Conservation (phyloP, 1,284 basidiomycete genomes). For the Rhodotorula sp. region DNA sequence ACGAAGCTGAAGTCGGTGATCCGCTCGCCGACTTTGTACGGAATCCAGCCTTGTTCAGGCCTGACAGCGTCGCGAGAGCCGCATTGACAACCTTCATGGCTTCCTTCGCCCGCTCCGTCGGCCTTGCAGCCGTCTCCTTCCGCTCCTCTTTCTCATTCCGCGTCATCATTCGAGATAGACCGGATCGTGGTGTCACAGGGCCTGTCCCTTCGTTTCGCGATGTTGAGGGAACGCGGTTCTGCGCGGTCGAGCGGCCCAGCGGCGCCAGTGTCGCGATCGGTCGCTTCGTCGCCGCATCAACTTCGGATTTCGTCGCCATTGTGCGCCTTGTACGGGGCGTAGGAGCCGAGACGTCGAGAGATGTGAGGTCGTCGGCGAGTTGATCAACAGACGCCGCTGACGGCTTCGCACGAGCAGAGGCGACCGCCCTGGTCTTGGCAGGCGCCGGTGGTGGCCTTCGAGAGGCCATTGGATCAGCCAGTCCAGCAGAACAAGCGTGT, state of each 20-base stretch:
- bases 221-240: constrained; percentile 8
- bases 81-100: constrained; percentile 57
- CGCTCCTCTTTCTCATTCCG: not conserved
- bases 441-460: constrained; percentile 19
- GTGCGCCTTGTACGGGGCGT: no score
- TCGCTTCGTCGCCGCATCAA: not conserved
- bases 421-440: constrained; percentile 9
- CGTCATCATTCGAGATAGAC: not conserved
- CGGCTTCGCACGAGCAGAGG: constrained; percentile 1
- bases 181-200: not conserved
- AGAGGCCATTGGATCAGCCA: not conserved
- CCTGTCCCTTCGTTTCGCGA: not conserved
- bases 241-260: constrained; percentile 6
- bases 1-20: not conserved
- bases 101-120: constrained; percentile 27
- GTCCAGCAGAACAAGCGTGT: no score
- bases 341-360: not conserved
- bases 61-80: constrained; percentile 59
- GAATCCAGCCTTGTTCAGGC: constrained; percentile 60
- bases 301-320: not conserved
- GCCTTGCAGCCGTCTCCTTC: not conserved
- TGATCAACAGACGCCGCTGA: constrained; percentile 1
- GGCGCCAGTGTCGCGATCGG: not conserved
- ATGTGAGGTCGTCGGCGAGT: constrained; percentile 1
- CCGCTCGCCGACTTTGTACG: constrained; percentile 46